Evolutionary conservation across 2,329 filamentous ascomycete species (phyloP).

Genomic region (Aureobasidium sp.): DNA sequence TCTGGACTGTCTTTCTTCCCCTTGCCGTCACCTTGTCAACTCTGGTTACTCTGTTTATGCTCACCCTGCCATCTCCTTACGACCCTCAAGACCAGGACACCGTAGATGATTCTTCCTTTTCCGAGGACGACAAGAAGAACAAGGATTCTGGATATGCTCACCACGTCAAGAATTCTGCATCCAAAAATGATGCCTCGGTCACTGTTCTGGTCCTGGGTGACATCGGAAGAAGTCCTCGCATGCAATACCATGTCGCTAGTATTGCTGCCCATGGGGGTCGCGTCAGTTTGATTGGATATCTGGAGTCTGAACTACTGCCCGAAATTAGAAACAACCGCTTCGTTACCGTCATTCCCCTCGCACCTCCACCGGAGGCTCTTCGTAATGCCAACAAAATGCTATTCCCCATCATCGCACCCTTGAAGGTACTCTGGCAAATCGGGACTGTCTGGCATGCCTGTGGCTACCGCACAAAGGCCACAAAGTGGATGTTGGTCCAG

Average conservation of each 20-base stretch:
- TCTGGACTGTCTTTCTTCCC: constrained; percentile 30
- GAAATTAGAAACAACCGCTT: constrained; percentile 60
- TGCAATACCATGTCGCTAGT: constrained; percentile 97
- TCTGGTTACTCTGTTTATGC: too few species aligned
- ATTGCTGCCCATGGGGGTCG: constrained; percentile 71
- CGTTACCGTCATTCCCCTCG: constrained; percentile 64
- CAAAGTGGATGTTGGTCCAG: constrained; percentile 79
- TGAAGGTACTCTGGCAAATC: constrained; percentile 81
- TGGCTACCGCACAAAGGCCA: constrained; percentile 63
- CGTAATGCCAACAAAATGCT: constrained; percentile 60
- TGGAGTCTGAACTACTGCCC: constrained; percentile 74
- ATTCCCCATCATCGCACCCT: constrained; percentile 68
- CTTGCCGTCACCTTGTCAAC: constrained; percentile 30
- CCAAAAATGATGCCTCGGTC: constrained; percentile 42
- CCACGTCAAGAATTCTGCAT: constrained; percentile 19
- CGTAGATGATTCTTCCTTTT: constrained; percentile 21
- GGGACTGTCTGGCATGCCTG: constrained; percentile 62
- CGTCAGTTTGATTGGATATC: constrained; percentile 82
- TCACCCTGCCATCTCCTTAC: constrained; percentile 45
- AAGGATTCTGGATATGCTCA: constrained; percentile 23
- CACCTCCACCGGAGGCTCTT: constrained; percentile 56
- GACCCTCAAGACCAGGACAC: constrained; percentile 25
- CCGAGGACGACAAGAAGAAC: constrained; percentile 19
- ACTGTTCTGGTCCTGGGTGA: constrained; percentile 94
- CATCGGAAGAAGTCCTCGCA: constrained; percentile 89